Conservation (phyloP, 148 eudicot genomes). For the Fagopyrum tataricum region DNA sequence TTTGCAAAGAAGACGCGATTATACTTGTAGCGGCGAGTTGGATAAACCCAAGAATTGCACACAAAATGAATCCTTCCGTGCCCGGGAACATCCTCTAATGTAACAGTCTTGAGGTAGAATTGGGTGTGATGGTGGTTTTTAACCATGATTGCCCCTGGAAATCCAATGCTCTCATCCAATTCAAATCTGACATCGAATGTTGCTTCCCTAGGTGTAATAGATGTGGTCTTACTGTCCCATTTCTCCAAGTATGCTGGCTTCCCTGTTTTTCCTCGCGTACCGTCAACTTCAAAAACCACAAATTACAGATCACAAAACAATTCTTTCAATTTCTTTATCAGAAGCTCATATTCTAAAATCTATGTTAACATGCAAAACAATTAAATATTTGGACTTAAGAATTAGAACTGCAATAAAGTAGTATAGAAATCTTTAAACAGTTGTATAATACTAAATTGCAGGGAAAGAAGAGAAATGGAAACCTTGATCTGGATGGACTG, state of each 20-base stretch:
- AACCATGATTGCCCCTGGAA: slow-evolving; percentile 62
- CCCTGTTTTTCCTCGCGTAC: slow-evolving; percentile 41
- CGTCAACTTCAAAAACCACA: slow-evolving; percentile 32
- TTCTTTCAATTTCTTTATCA: not conserved
- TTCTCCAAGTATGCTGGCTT: slow-evolving; percentile 56
- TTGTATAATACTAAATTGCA: too few relatives aligned
- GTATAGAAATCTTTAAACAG: too few relatives aligned
- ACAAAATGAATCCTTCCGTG: slow-evolving; percentile 52
- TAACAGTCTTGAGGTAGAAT: slow-evolving; percentile 62
- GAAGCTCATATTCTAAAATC: not conserved
- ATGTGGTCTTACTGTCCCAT: slow-evolving; percentile 38
- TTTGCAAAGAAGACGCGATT: slow-evolving; percentile 74
- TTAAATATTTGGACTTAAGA: not conserved
- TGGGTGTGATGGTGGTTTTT: slow-evolving; percentile 59
- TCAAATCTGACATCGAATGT: slow-evolving; percentile 48
- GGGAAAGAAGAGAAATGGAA: not conserved
- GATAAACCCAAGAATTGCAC: slow-evolving; percentile 94
- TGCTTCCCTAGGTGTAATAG: slow-evolving; percentile 40
- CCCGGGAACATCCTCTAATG: slow-evolving; percentile 52
- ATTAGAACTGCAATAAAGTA: too few relatives aligned
- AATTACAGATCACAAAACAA: not conserved
- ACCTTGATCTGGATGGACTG: slow-evolving; percentile 37
- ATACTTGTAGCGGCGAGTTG: slow-evolving; percentile 50
- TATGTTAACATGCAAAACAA: not conserved
- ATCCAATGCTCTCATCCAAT: slow-evolving; percentile 64